Conservation (phyloP, 2,329 filamentous ascomycete genomes). For the Cryphonectria naterciae region DNA sequence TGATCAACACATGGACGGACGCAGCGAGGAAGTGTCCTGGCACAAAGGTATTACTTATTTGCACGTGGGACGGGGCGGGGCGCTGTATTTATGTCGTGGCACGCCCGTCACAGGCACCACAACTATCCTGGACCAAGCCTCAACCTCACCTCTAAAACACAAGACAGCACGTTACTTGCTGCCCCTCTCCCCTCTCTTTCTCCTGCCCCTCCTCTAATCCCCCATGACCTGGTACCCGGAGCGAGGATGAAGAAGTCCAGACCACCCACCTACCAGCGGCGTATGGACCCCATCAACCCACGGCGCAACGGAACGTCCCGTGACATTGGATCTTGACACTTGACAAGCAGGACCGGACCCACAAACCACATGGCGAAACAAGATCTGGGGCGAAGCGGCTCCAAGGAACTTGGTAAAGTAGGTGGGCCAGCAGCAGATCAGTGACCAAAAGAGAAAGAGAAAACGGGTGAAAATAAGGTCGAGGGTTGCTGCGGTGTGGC, state of each 20-base stretch:
- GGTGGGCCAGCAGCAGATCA: not conserved
- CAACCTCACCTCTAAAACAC: not conserved
- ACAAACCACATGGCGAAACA: not conserved
- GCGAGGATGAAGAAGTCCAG: not conserved
- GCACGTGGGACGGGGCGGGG: not conserved
- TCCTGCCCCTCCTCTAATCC: not conserved
- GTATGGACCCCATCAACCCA: not conserved
- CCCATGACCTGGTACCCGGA: not conserved
- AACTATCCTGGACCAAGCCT: not conserved
- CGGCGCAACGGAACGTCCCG: not conserved
- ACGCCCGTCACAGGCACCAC: not conserved
- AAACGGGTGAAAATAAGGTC: too few relatives aligned
- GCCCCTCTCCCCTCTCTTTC: not conserved
- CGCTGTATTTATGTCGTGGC: not conserved
- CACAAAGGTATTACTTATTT: not conserved
- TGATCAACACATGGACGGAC: not conserved
- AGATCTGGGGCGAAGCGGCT: not conserved
- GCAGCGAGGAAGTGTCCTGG: not conserved
- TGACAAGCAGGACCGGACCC: not conserved
- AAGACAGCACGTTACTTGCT: not conserved
- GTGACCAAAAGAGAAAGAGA: not conserved
- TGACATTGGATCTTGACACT: not conserved
- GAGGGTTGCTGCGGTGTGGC: not conserved
- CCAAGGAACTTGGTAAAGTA: not conserved
- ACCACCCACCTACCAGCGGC: not conserved